Evolutionary conservation across 2,329 filamentous ascomycete genomes (phyloP), one percentile per base, ranked within the genome.

Genomic region (Monosporascus sp.): DNA sequence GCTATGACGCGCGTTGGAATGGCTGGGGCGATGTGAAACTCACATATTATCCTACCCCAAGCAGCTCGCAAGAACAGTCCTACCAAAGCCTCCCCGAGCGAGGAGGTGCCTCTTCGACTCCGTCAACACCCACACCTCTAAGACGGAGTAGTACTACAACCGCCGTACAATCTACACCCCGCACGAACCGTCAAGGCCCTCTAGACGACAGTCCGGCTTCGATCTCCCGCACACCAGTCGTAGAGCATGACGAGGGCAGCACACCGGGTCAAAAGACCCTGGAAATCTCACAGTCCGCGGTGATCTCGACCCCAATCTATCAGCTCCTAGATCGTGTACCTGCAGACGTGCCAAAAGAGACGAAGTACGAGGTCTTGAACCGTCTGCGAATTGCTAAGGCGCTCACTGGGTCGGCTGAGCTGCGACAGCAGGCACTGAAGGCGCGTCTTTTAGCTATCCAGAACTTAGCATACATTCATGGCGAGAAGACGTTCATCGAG

Each of bases 391-490:
- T 88, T 53, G 90, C 91, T n/a, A 88, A 91, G 69, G 90, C 90
- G 16, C 77, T 99, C 53, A 77, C 83, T 34, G 80, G 78, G 1
- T 86, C 88, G 1, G 68, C 78, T 14, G 79, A 85, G 54, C 82
- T 82, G 22, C 84, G 91, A 45, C 88, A 91, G 66, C 81, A 88
- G 61, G 85, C 93, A 17, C 78, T 99, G 48, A 85, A 88, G 37
- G 84, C 93, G 51, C 88, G 93, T 34, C 77, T 97, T 38, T 78
- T 99, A 43, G 91, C 93, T 16, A 86, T 97, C 55, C 88, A 90
- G 24, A 99, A 97, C 64, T 72, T 99, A 57, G 90, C 91, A 2
- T 97, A 96, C 67, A 90, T 97, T 52, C 87, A 95, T 61, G 80
- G 81, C 2, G 95, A 99, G 64, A 74, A 81, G 4, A 83, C 84